phyloP scores from a whole-genome alignment of 2,329 filamentous ascomycete genomes.

The Colletotrichum navitas region DNA sequence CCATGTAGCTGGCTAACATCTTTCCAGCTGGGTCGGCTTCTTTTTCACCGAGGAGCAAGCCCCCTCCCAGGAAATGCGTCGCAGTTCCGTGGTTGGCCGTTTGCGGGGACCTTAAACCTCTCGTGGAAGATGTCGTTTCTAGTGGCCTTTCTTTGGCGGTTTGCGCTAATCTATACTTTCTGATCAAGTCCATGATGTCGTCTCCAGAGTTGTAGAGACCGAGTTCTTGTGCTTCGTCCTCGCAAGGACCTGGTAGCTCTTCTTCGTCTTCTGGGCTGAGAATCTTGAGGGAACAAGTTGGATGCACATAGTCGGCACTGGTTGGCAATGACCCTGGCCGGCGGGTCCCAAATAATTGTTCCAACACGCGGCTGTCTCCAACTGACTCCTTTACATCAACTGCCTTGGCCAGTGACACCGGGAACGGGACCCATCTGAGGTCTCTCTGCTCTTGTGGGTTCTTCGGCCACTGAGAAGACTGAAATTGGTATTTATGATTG shows the following conservation, averaged over 20 bases:
- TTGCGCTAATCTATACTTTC: constrained; percentile 22
- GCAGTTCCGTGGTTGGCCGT: neutral
- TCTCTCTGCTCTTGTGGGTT: constrained; percentile 14
- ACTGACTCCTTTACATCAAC: constrained; percentile 18
- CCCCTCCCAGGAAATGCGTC: neutral
- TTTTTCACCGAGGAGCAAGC: constrained; percentile 19
- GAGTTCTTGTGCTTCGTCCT: neutral
- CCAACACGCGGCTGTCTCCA: neutral
- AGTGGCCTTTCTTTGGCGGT: neutral
- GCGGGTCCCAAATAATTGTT: neutral
- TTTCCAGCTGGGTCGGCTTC: constrained; percentile 44
- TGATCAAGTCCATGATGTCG: constrained; percentile 9
- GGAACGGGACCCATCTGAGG: constrained; percentile 30
- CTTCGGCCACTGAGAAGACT: constrained; percentile 37
- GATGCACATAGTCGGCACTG: constrained; percentile 14
- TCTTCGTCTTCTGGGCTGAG: constrained; percentile 8
- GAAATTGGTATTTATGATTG: constrained; percentile 32
- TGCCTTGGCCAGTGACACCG: neutral
- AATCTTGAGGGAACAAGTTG: neutral
- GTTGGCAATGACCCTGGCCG: neutral
- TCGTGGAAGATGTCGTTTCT: neutral
- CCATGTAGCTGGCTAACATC: constrained; percentile 50
- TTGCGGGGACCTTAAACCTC: constrained; percentile 1
- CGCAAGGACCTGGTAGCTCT: neutral
- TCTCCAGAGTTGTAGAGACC: neutral